Evolutionary conservation across 129 eudicot species (phyloP), one percentile per base, ranked within the genome.

Genomic region (Dittrichia graveolens): DNA sequence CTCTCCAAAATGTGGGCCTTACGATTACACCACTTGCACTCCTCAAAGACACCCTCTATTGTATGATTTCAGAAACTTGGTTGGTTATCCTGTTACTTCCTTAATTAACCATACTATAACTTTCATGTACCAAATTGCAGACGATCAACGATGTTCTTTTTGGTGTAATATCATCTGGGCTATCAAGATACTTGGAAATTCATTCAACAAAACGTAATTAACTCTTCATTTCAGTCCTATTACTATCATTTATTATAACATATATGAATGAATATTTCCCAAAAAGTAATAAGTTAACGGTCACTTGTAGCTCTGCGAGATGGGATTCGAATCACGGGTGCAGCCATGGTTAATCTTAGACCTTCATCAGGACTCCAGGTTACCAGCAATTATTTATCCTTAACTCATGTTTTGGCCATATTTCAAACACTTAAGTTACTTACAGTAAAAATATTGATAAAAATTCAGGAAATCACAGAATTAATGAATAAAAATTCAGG

Each of bases 131-230:
- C 11, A 18, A 57, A 39, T 48, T 82, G 94, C 87, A 92, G 98
- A 92, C 96, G 0, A 87, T 92, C 34, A 92, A 92, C 60, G 98
- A 92, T 64, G 91, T 92, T 19, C 88, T 92, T 50, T 81, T 88
- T 74, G 97, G 91, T 43, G 83, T 92, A 35, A 76, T 92, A 60
- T 87, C 98, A 50, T 77, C 68, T 48, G 98, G 98, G 48, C 81
- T 92, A 19, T 89, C 96, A 18, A 87, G 74, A 79, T 92, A 92
- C 79, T 69, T 93, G 52, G 86, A 89, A 54, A 72, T 63, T 9
- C 76, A 80, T 56, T 87, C 96, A 12, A 62, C 87, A 13, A 82
- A 85, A 75, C 82, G 96, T 92, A 84, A 19, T 38, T 44, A 5
- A 13, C 7, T 56, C 63, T 46, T 5, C 24, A 31, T 44, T 62